phyloP scores from a whole-genome alignment of 495 filamentous ascomycete species.

The Penicillium egyptiacum region DNA sequence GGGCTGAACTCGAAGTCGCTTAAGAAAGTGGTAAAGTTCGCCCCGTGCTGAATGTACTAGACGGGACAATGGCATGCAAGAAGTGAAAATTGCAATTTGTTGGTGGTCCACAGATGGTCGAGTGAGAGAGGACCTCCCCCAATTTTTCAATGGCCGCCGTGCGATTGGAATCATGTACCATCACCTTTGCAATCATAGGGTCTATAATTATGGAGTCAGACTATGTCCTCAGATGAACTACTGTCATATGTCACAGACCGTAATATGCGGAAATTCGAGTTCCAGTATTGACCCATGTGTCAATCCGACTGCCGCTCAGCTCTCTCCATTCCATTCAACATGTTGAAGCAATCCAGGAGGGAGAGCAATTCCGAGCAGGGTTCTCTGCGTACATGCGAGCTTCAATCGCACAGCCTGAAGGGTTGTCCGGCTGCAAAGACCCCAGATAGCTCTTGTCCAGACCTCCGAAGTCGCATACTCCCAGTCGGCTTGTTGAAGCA shows the following conservation, averaged over 20 bases:
- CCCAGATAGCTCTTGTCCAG: conserved; percentile 34
- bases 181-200: conserved; percentile 63
- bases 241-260: conserved; percentile 27
- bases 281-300: conserved; percentile 62
- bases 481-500: conserved; percentile 52
- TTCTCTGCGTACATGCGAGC: conserved; percentile 63
- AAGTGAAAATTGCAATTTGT: conserved; percentile 62
- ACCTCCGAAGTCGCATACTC: conserved; percentile 41
- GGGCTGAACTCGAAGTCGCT: conserved; percentile 49
- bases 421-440: conserved; percentile 31
- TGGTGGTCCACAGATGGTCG: conserved; percentile 53
- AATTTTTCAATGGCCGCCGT: conserved; percentile 46
- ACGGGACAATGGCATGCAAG: conserved; percentile 44
- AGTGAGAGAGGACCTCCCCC: conserved; percentile 38
- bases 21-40: conserved; percentile 56
- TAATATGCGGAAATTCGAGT: conserved; percentile 55
- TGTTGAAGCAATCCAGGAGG: conserved; percentile 58
- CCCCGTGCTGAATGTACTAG: conserved; percentile 44
- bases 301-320: conserved; percentile 49
- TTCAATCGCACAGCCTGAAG: conserved; percentile 55
- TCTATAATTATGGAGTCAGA: conserved; percentile 33
- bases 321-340: conserved; percentile 55
- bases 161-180: conserved; percentile 49
- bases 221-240: neutral
- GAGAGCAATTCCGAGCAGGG: conserved; percentile 55